Base-by-base conservation (phyloP, 495 filamentous ascomycete species). In the Tuber umbilicatum region DNA sequence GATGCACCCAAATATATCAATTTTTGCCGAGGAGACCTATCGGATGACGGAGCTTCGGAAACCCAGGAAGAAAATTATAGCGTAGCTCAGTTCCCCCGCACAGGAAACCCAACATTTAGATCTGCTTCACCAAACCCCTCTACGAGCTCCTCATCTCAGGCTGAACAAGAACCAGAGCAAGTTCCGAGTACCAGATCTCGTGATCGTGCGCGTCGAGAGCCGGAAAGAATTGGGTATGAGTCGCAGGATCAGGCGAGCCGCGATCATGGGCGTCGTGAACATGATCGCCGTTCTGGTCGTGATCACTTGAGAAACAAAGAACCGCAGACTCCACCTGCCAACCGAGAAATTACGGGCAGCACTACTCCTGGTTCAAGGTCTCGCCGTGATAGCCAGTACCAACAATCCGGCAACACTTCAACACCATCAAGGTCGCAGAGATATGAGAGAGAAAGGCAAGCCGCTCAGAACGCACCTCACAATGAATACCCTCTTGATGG, bases 1-100 rank as follows among this genome's bases (percentile, higher is more conserved):
- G 96, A 97, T 83, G 89, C 96, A 39, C 96, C 96, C 50, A 97
- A 93, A 84, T 99, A 97, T 83, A 97, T 99, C 87, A 97, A 99
- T 86, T 99, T 97, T 84, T 94, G 92, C 83, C 91, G 95, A 31
- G 95, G 96, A 7, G 95, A 98, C 81, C 83, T 91, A 45, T 78
- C 76, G 38, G 89, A 91, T 64, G 95, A 97, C 76, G 87, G 88
- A 39, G 88, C 88, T 79, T 97, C 94, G 0, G 93, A 96, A 72
- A 86, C 88, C 38, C 94, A 92, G 0, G 94, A 97, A 31, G 93
- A 94, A 2, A 90, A 87, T 73, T 98, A 95, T 76, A 95, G 92
- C 0, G 93, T 97, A 31, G 96, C 96, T 21, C 93, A 97, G 81
- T 99, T 98, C 83, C 93, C 94, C 74, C 88, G 96, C 73, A 92